Conservation (phyloP, 169 alveolate genomes). For the Ichthyophthirius multifiliis region DNA sequence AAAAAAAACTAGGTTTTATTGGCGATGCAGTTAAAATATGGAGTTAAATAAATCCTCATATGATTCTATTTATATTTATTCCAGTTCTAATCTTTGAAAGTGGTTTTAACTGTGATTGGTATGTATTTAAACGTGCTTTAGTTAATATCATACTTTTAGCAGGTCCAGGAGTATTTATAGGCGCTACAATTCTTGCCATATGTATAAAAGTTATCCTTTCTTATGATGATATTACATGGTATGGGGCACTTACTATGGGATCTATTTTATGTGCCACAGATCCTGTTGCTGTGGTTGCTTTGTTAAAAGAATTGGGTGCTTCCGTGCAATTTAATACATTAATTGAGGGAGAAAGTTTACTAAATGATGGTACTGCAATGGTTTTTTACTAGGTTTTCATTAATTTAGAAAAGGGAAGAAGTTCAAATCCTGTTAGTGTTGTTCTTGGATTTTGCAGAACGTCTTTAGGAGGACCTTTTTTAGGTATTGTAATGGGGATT, state of each 20-base stretch:
- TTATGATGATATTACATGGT: slow-evolving; percentile 51
- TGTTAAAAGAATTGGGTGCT: slow-evolving; percentile 63
- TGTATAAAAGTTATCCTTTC: slow-evolving; percentile 41
- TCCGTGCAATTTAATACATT: slow-evolving; percentile 35
- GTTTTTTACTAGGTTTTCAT: slow-evolving; percentile 51
- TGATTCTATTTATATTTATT: slow-evolving; percentile 37
- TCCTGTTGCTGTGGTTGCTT: slow-evolving; percentile 78
- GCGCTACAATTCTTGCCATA: slow-evolving; percentile 54
- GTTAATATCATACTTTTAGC: slow-evolving; percentile 43
- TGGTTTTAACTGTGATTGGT: slow-evolving; percentile 57
- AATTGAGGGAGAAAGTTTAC: slow-evolving; percentile 66
- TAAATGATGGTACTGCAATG: slow-evolving; percentile 74
- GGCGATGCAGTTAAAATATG: slow-evolving; percentile 26
- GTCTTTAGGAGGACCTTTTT: slow-evolving; percentile 32
- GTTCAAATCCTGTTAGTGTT: slow-evolving; percentile 36
- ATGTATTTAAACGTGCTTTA: slow-evolving; percentile 47
- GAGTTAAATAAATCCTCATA: slow-evolving; percentile 42
- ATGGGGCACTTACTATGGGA: slow-evolving; percentile 59
- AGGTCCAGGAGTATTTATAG: slow-evolving; percentile 48
- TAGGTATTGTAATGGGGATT: slow-evolving; percentile 27
- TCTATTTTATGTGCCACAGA: slow-evolving; percentile 71
- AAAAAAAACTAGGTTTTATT: no score
- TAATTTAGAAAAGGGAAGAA: slow-evolving; percentile 42
- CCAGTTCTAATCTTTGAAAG: slow-evolving; percentile 66
- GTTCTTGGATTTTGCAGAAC: slow-evolving; percentile 32